Percentiles rank a stretch among this genome's conserved stretches.
phyloP scores from a whole-genome alignment of 306 rosid genomes.

The Dalbergia oliveri region DNA sequence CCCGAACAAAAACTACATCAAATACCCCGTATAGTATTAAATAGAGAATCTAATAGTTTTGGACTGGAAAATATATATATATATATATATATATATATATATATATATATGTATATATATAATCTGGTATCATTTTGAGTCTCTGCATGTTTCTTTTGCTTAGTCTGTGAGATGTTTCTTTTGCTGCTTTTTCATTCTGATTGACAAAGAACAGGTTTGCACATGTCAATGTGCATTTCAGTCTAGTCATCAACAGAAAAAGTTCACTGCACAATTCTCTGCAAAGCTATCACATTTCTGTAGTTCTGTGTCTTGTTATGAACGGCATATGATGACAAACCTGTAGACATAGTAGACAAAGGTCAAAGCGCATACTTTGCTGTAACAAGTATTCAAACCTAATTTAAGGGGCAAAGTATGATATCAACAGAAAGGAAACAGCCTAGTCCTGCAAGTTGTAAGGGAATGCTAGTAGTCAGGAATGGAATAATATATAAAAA shows the following conservation, averaged over 20 bases:
- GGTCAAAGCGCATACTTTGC: neutral
- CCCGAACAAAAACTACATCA: no score
- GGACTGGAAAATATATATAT: no score
- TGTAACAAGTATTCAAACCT: neutral
- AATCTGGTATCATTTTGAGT: neutral
- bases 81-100: no score
- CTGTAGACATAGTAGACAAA: no score
- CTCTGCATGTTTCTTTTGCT: no score
- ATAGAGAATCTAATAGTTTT: no score
- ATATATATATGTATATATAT: no score
- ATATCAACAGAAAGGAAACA: neutral
- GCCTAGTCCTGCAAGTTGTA: neutral
- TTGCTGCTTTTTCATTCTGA: neutral
- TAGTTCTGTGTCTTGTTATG: neutral
- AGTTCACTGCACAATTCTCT: neutral
- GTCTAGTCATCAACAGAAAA: neutral
- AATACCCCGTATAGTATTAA: no score
- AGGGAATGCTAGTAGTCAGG: no score
- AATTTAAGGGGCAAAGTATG: neutral
- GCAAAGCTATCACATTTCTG: neutral
- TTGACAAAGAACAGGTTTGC: constrained; percentile 11
- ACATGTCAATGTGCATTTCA: neutral
- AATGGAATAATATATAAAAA: no score
- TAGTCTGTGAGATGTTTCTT: neutral
- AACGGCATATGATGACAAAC: no score